phyloP scores from a whole-genome alignment of 495 filamentous ascomycete species.

The Penicillium steckii region DNA sequence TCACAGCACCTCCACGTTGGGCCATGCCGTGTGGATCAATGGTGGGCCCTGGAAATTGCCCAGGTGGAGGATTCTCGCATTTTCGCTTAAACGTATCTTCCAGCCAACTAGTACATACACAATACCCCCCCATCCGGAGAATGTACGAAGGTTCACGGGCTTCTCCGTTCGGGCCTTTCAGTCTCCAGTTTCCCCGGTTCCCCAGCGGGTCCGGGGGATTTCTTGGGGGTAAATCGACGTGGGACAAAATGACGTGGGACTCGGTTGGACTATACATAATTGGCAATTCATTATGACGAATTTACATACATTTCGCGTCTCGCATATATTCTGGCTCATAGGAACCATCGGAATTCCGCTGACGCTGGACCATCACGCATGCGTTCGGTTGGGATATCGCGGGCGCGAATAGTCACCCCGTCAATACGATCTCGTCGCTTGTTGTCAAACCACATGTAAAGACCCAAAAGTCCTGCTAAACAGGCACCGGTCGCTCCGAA shows the following conservation, averaged over 20 bases:
- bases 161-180: neutral
- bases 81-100: neutral
- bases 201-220: neutral
- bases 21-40: neutral
- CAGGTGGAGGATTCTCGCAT: neutral
- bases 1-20: neutral
- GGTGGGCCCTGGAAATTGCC: neutral
- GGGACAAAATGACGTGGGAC: neutral
- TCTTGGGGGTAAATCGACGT: neutral
- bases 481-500: conserved; percentile 64
- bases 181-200: neutral
- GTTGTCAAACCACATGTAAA: conserved; percentile 71
- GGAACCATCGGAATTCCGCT: conserved; percentile 68
- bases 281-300: neutral
- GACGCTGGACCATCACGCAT: conserved; percentile 63
- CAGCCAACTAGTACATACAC: neutral
- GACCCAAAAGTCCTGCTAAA: conserved; percentile 55
- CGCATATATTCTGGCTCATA: conserved; percentile 12
- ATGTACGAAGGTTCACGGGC: neutral
- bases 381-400: conserved; percentile 64
- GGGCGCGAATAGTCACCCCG: conserved; percentile 56
- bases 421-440: conserved; percentile 57
- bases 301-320: neutral
- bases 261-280: neutral
- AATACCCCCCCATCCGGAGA: too few species aligned